Base-by-base conservation (phyloP, 2,329 filamentous ascomycete species). In the Blastomyces emzantsi region DNA sequence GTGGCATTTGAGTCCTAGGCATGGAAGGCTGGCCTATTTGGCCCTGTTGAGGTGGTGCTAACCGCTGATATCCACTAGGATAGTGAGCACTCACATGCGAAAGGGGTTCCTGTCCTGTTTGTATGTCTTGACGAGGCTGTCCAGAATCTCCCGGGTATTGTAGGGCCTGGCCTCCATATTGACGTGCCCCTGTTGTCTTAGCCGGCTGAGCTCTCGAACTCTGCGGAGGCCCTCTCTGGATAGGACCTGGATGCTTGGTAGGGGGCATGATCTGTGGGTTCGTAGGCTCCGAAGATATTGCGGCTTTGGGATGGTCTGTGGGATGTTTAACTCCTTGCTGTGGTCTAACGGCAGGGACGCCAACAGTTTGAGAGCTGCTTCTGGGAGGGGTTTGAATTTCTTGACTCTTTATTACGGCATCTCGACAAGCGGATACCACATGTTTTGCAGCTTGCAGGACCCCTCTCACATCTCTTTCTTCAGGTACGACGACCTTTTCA, bases 401-500 rank as follows among this genome's bases (percentile, higher is more conserved):
- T 6, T 5, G 13, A 41, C 17, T 0, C 15, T 19, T 36, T 1
- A 36, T 36, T 36, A 36, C 33, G 8, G 41, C 1, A 43, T 43
- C 41, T 43, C 6, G 1, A 36, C 60, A 2, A 39, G 36, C 28
- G 11, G 19, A 22, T 30, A 51, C 6, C n/a, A 49, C 45, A 25
- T 30, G n/a, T 25, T 66, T 60, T 8, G 25, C 57, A 22, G 67
- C 54, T 8, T 62, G 39, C 25, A 59, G 25, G 15, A 69, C 69
- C 3, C 55, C 57, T n/a, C 30, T 30, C 17, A 75, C 63, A 1
- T 67, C 66, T 1, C 17, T 6, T 1, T 64, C 39, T 1, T 64
- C 43, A 0, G 73, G 73, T 33, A 72, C 69, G 49, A 73, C 56
- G 17, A 76, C 64, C 7, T 66, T 71, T 62, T 77, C 76, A 43